phyloP scores from a whole-genome alignment of 345 rosid species.

The Firmiana major region DNA sequence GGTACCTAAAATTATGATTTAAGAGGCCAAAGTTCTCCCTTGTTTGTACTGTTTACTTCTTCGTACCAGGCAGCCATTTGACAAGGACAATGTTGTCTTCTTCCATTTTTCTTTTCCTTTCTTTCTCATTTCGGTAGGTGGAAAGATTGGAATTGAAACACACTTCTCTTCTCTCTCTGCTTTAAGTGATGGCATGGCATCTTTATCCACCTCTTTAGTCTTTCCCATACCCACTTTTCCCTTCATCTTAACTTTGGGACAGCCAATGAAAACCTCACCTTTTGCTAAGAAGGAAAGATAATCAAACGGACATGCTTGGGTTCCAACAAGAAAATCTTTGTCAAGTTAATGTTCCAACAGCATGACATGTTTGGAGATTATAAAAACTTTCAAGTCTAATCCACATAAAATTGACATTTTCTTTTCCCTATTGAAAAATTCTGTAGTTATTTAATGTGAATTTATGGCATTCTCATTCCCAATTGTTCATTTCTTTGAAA shows the following conservation, averaged over 20 bases:
- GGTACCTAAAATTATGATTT: background rate
- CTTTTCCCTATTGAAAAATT: background rate
- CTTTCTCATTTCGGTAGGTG: background rate
- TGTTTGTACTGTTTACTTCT: background rate
- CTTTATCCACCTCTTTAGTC: background rate
- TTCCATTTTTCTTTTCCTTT: background rate
- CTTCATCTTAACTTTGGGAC: background rate
- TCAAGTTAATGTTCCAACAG: background rate
- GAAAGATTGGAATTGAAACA: background rate
- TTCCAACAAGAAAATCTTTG: background rate
- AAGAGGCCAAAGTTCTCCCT: background rate
- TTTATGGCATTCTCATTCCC: background rate
- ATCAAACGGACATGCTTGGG: background rate
- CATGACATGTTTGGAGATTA: background rate
- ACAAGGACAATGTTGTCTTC: background rate
- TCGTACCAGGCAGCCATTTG: background rate
- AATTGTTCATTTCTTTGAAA: background rate
- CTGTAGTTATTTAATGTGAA: no score
- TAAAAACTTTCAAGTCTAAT: background rate
- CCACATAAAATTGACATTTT: background rate
- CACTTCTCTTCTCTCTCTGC: background rate
- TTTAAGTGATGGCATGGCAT: slow-evolving; percentile 2
- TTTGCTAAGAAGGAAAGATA: background rate
- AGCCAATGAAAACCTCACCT: background rate
- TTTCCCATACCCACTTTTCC: background rate